Percentiles rank a stretch among this genome's conserved stretches.
These are phyloP conservation scores for Pelargonium myrrhifolium DNA, from an alignment of 441 rosid genomes.

Conservation along the genomic window DNA sequence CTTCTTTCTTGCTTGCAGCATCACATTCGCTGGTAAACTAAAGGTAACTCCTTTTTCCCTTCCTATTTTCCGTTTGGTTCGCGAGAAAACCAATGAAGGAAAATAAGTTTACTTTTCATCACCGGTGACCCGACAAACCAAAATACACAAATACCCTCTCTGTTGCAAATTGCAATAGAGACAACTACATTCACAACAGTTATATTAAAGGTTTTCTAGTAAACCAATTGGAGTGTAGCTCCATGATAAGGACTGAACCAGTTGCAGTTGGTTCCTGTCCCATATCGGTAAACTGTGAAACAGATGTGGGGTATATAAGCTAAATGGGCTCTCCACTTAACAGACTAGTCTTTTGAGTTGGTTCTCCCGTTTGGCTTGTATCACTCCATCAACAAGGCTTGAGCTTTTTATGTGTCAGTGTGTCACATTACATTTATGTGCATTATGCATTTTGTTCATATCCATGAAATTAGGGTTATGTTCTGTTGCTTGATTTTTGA, in stretches of 20 bases:
- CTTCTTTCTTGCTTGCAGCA: neutral
- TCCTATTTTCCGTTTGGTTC: neutral
- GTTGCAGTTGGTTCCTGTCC: too few relatives aligned
- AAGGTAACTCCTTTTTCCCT: neutral
- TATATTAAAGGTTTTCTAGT: neutral
- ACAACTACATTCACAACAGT: too few relatives aligned
- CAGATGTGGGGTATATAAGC: too few relatives aligned
- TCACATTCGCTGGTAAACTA: neutral
- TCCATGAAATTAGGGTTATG: too few relatives aligned
- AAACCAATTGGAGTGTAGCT: too few relatives aligned
- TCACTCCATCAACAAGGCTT: too few relatives aligned
- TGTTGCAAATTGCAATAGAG: neutral
- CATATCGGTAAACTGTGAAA: too few relatives aligned
- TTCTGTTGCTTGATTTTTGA: neutral
- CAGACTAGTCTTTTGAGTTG: too few relatives aligned
- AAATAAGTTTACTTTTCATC: neutral
- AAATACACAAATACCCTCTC: neutral
- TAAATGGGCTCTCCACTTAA: too few relatives aligned
- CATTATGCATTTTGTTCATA: neutral
- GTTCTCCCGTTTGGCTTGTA: too few relatives aligned
- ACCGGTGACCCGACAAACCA: neutral
- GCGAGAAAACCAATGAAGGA: neutral
- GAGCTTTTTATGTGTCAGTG: neutral
- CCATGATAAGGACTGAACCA: too few relatives aligned
- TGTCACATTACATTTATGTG: neutral